Evolutionary conservation across 2,329 filamentous ascomycete genomes (phyloP).

Genomic region (Zymoseptoria ardabiliae): DNA sequence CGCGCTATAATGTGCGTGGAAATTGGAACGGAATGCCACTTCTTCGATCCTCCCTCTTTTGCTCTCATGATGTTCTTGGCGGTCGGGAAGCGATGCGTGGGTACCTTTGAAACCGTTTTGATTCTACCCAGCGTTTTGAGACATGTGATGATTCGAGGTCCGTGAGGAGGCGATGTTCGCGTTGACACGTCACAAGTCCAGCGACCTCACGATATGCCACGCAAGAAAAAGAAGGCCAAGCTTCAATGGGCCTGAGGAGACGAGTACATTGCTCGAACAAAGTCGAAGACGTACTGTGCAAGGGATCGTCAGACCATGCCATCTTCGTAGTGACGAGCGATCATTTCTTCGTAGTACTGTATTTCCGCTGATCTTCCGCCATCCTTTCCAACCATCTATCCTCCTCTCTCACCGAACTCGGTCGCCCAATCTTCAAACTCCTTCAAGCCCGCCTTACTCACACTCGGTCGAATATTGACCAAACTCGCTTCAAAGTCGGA

Average conservation of each 20-base stretch:
- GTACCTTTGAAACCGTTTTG: not conserved
- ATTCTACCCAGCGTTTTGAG: not conserved
- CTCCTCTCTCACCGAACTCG: conserved; percentile 87
- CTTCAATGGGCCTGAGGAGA: not conserved
- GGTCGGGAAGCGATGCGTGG: not conserved
- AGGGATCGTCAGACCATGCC: not conserved
- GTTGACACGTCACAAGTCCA: not conserved
- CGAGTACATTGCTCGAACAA: too few species aligned
- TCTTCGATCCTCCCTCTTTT: not conserved
- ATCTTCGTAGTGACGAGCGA: not conserved
- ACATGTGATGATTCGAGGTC: not conserved
- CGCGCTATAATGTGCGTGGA: not conserved
- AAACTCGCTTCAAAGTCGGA: conserved; percentile 80
- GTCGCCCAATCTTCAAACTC: conserved; percentile 91
- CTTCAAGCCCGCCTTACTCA: conserved; percentile 75
- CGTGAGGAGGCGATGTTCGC: not conserved
- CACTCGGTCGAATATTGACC: conserved; percentile 77
- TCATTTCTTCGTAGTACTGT: not conserved
- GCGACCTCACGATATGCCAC: not conserved
- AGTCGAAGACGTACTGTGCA: too few species aligned
- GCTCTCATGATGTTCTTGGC: not conserved
- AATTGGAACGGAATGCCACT: not conserved
- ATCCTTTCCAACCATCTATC: conserved; percentile 39
- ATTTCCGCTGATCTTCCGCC: not conserved
- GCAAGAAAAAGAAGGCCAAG: not conserved